These are phyloP conservation scores for Trifolium fragiferum DNA, from an alignment of 306 rosid species.

Conservation along the genomic window DNA sequence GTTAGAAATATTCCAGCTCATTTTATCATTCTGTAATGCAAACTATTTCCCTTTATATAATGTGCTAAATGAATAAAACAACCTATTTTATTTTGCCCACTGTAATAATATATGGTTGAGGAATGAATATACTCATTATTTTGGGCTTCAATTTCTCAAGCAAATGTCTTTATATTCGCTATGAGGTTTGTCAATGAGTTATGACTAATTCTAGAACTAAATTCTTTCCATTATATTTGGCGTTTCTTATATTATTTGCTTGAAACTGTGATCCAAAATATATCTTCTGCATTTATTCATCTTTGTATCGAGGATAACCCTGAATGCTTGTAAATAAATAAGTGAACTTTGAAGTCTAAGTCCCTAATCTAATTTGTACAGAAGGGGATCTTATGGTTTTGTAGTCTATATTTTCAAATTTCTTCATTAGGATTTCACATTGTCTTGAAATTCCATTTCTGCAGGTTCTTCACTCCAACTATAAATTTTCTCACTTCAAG, in stretches of 20 bases:
- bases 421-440: conserved; percentile 27
- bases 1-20: background rate
- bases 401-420: background rate
- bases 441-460: conserved; percentile 42
- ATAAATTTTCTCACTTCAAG: conserved; percentile 74
- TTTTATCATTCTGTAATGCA: background rate
- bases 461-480: conserved; percentile 94
- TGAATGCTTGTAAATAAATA: background rate
- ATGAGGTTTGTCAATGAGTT: background rate
- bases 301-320: background rate
- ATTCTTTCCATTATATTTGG: conserved; percentile 2
- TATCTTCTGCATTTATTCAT: conserved; percentile 6
- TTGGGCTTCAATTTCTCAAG: background rate
- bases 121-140: background rate
- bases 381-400: background rate
- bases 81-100: background rate
- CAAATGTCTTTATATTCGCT: background rate
- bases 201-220: conserved; percentile 11
- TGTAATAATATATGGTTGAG: background rate
- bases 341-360: background rate
- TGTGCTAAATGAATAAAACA: background rate
- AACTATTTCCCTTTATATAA: too few relatives aligned
- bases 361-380: background rate
- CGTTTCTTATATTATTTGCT: background rate
- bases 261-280: background rate